A percentile compares a stretch with the other conserved stretches of the same genome.
Conservation (phyloP, 1,139 yeast species). For the Kodamaea alishanica region DNA sequence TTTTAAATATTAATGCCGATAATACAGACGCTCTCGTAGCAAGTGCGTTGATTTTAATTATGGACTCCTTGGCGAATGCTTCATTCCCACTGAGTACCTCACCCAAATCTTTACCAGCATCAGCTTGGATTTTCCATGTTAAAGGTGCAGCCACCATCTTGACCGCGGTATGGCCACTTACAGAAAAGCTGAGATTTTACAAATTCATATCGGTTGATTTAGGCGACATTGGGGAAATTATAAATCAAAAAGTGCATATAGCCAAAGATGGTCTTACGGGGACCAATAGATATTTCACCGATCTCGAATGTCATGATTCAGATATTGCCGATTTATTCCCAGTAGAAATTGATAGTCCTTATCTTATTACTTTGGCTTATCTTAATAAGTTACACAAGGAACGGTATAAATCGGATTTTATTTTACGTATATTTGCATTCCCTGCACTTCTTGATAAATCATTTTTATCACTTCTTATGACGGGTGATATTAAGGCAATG, state of each 20-base stretch:
- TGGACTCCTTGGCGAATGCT: slow-evolving; percentile 94
- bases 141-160: slow-evolving; percentile 94
- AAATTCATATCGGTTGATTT: slow-evolving; percentile 76
- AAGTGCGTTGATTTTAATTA: slow-evolving; percentile 78
- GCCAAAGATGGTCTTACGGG: slow-evolving; percentile 15
- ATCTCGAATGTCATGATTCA: slow-evolving; percentile 79
- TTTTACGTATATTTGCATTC: slow-evolving; percentile 83
- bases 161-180: slow-evolving; percentile 92
- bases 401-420: slow-evolving; percentile 79
- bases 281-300: slow-evolving; percentile 43
- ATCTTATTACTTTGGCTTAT: slow-evolving; percentile 79
- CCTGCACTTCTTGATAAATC: slow-evolving; percentile 86
- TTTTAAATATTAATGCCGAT: slow-evolving; percentile 72
- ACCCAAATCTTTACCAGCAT: slow-evolving; percentile 73
- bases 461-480: slow-evolving; percentile 69
- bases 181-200: slow-evolving; percentile 70
- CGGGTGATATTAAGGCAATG: slow-evolving; percentile 85
- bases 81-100: slow-evolving; percentile 64
- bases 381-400: slow-evolving; percentile 81
- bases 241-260: slow-evolving; percentile 43
- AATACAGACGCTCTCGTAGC: slow-evolving; percentile 94
- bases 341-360: slow-evolving; percentile 77
- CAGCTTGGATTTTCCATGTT: slow-evolving; percentile 96
- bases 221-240: slow-evolving; percentile 79
- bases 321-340: slow-evolving; percentile 85